Evolutionary conservation across 2,329 filamentous ascomycete genomes (phyloP), one percentile per base, ranked within the genome.

Genomic region (Bipolaris bicolor): DNA sequence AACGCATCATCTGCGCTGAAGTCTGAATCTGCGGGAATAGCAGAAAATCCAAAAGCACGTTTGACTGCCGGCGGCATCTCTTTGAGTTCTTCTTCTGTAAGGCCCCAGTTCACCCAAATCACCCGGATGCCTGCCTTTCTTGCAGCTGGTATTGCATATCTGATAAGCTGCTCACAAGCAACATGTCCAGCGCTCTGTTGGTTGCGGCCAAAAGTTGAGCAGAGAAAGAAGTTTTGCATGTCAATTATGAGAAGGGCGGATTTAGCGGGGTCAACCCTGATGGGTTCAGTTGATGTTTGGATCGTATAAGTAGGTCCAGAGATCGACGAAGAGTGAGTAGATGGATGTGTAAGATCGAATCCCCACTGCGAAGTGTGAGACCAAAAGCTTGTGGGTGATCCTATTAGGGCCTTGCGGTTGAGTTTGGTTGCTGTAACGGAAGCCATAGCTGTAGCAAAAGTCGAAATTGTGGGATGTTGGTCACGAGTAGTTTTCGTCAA

Each of bases 271-370:
- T 73, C 69, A 34, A 79, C 72, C 37, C 70, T 70, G 20, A 73
- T 69, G 10, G 69, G 66, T 7, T 63, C 33, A 5, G 66, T 68
- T 16, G 68, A 66, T 22, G 72, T 74, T 54, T 65, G 47, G 24
- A 74, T 34, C 1, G 57, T 68, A 22, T 67, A 16, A 18, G 39
- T 57, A 5, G 66, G 60, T 6, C 49, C 47, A n/a, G 50, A 5
- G 10, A 62, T 57, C 20, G 70, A 57, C 1, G 69, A 65, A 13
- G 61, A 61, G 1, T 76, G 73, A 3, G 66, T 61, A 6, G 66
- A 9, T 1, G 79, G 75, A 57, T 78, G 80, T 1, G 79, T 81
- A 5, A 83, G 76, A 61, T 83, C 77, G 67, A 82, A 82, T 46
- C 78, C 80, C 10, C 65, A 74, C n/a, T 55, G 55, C 2, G 74